Base-by-base conservation (phyloP, 2,329 filamentous ascomycete species). In the Tolypocladium album region DNA sequence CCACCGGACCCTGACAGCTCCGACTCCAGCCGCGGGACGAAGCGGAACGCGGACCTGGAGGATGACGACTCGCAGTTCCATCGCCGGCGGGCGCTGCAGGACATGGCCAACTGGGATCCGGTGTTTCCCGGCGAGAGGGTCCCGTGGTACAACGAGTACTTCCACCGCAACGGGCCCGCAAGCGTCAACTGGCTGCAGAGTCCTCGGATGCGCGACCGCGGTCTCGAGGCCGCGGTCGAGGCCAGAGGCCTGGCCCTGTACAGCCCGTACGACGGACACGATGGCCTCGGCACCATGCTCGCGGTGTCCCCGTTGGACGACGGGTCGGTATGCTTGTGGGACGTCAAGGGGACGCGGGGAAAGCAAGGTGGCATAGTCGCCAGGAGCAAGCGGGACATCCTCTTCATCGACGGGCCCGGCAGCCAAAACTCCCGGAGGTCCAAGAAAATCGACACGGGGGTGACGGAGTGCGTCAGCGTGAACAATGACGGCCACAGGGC, bases 91-190 rank as follows among this genome's bases (percentile, higher is more conserved):
- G 65, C 65, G 38, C 59, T 69, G 1, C 81, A 85, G 57, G 82
- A 90, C 60, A 77, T 89, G 68, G 86, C 87, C 5, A 90, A 90
- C 65, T 96, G 92, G 92, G 90, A 96, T 66, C 90, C 90, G 0
- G 84, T 84, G 0, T 91, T 88, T 64, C 83, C 86, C 0, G 76
- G 74, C 5, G 92, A 97, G 73, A 78, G 78, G 47, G 79, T 92
- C 24, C 85, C 89, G 56, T 97, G 91, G 88, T 96, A 96, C 71
- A 83, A 89, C 59, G 92, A 97, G 72, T 96, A 92, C 69, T 88
- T 95, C 63, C 90, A 92, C 58, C 82, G 92, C 40, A 82, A 92
- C 72, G 91, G 85, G 0, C 86, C 87, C 0, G 79, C 91, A n/a
- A 81, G 80, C 17, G 78, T 91, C 58, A 87, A 82, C 66, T 97